Percentiles rank a stretch among this genome's conserved stretches.
Evolutionary conservation across 2,329 filamentous ascomycete species (phyloP).

Genomic region (Arthroderma sp.): DNA sequence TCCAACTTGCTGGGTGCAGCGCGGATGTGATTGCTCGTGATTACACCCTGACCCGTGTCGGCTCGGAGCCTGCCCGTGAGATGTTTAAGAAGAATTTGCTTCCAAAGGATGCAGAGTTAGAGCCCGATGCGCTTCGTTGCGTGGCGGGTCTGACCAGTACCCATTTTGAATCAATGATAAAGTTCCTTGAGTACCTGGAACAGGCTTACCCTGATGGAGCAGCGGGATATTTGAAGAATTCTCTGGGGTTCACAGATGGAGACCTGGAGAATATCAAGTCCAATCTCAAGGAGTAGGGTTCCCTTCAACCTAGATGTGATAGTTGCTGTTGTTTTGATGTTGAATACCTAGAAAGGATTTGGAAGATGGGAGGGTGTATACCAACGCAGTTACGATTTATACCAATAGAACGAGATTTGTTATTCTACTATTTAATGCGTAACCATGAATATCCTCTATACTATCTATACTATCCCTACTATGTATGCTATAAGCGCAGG

Average conservation of each 20-base stretch:
- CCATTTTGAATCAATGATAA: constrained; percentile 36
- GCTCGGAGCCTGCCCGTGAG: constrained; percentile 34
- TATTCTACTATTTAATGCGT: too few species aligned
- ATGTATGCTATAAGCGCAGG: too few species aligned
- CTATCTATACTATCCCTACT: too few species aligned
- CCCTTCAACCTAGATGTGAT: too few species aligned
- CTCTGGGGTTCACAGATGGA: constrained; percentile 43
- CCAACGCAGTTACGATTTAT: too few species aligned
- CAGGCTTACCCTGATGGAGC: constrained; percentile 45
- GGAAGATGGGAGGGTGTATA: too few species aligned
- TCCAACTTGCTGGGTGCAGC: constrained; percentile 49
- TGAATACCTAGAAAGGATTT: too few species aligned
- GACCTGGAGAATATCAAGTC: constrained; percentile 37
- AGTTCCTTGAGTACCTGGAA: constrained; percentile 41
- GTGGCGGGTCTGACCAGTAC: constrained; percentile 18
- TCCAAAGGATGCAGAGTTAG: constrained; percentile 29
- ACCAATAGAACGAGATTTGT: too few species aligned
- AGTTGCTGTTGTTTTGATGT: too few species aligned
- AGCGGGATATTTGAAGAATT: constrained; percentile 47
- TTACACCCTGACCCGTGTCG: constrained; percentile 15
- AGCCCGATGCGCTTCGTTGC: constrained; percentile 29
- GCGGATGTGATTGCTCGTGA: constrained; percentile 40
- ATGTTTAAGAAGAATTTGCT: constrained; percentile 36
- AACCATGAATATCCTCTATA: too few species aligned
- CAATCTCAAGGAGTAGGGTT: constrained; percentile 25